These are phyloP conservation scores for Tetradesmus lagerheimii DNA, from an alignment of 139 green algal genomes.

Conservation along the genomic window DNA sequence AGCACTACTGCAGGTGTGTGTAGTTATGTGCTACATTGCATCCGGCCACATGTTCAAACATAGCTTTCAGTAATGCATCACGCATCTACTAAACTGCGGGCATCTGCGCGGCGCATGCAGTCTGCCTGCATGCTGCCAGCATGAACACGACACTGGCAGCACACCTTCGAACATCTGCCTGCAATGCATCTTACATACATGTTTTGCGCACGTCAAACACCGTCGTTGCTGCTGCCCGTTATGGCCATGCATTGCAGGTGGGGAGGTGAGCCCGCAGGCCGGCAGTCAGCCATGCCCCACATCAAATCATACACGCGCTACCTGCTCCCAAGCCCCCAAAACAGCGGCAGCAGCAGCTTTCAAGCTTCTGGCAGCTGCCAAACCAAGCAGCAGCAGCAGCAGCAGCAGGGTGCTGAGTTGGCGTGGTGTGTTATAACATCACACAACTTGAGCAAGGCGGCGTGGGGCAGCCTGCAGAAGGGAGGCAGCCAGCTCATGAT, in stretches of 20 bases:
- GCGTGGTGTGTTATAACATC: conserved; percentile 75
- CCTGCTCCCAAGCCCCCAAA: not conserved
- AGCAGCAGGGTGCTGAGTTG: conserved; percentile 54
- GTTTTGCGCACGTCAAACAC: no score
- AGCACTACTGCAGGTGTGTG: conserved; percentile 58
- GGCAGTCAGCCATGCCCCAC: conserved; percentile 85
- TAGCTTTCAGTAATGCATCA: no score
- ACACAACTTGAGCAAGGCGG: conserved; percentile 90
- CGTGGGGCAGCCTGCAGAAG: conserved; percentile 87
- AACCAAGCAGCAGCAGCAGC: not conserved
- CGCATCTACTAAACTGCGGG: no score
- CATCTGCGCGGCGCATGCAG: no score
- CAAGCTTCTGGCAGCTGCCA: not conserved
- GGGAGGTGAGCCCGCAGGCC: conserved; percentile 62
- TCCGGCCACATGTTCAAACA: not conserved
- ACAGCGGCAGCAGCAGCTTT: not conserved
- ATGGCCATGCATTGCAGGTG: conserved; percentile 54
- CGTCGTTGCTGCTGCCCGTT: not conserved
- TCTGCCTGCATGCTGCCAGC: no score
- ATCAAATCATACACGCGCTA: conserved; percentile 80
- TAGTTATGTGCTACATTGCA: not conserved
- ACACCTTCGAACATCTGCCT: no score
- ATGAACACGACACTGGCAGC: no score
- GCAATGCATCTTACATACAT: no score
- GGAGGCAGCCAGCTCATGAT: conserved; percentile 64